Percentiles rank a stretch among this genome's conserved stretches.
Evolutionary conservation across 768 basidiomycete genomes (phyloP).

Genomic region (Mycena vulgaris): DNA sequence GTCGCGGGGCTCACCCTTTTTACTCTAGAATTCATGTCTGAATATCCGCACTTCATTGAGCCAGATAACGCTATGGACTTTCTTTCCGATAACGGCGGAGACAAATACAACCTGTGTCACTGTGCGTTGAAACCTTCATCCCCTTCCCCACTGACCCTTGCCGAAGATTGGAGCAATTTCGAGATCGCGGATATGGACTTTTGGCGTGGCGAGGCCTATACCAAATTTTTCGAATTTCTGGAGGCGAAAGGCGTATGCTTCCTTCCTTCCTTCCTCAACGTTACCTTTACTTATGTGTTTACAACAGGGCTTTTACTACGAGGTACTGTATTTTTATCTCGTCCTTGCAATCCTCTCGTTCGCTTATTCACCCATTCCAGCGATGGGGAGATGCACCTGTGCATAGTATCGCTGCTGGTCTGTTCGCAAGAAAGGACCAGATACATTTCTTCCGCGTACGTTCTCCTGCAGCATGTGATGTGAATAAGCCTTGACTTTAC

Average conservation of each 20-base stretch:
- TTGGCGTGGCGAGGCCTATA: constrained; percentile 89
- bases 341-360: too few species aligned
- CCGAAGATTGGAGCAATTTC: constrained; percentile 89
- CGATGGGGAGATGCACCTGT: constrained; percentile 96
- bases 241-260: constrained; percentile 71
- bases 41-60: constrained; percentile 73
- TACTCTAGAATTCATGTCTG: constrained; percentile 72
- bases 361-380: constrained; percentile 33
- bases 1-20: not conserved
- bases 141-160: not conserved
- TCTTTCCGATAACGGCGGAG: constrained; percentile 78
- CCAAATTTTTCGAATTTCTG: constrained; percentile 85
- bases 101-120: constrained; percentile 80
- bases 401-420: constrained; percentile 90
- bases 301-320: constrained; percentile 85
- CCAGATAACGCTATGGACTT: constrained; percentile 80
- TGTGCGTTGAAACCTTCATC: constrained; percentile 55
- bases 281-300: too few species aligned
- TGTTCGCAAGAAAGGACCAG: constrained; percentile 92
- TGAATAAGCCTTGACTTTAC: constrained; percentile 57
- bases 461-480: not conserved
- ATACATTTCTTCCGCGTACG: constrained; percentile 62
- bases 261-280: too few species aligned
- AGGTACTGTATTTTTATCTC: constrained; percentile 41
- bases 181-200: constrained; percentile 94